Conservation (phyloP, 2,329 filamentous ascomycete species). For the Aspergillus neotritici region DNA sequence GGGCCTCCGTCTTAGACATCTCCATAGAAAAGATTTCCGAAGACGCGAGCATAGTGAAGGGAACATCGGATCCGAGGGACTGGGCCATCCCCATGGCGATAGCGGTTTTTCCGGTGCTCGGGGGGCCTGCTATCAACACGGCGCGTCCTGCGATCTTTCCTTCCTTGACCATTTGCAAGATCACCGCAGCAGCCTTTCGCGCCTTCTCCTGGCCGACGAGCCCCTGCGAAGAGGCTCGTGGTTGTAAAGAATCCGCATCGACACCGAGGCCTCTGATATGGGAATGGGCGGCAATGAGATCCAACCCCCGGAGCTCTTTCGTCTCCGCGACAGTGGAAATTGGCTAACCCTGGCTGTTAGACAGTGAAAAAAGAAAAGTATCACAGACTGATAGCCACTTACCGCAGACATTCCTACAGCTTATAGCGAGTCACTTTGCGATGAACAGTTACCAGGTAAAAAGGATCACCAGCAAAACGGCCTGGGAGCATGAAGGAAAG, state of each 20-base stretch:
- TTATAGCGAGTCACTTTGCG: slow-evolving; percentile 5
- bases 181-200: slow-evolving; percentile 90
- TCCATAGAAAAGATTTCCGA: slow-evolving; percentile 98
- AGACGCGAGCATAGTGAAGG: slow-evolving; percentile 91
- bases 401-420: slow-evolving; percentile 34
- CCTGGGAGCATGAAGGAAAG: slow-evolving; percentile 10
- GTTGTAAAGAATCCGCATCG: slow-evolving; percentile 83
- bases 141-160: slow-evolving; percentile 96
- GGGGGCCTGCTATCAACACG: slow-evolving; percentile 89
- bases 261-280: slow-evolving; percentile 95
- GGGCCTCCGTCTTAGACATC: slow-evolving; percentile 98
- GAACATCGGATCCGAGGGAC: slow-evolving; percentile 86
- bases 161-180: slow-evolving; percentile 97
- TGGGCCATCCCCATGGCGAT: slow-evolving; percentile 99
- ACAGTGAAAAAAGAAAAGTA: neutral
- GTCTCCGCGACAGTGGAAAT: slow-evolving; percentile 86
- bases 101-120: slow-evolving; percentile 95
- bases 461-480: slow-evolving; percentile 8
- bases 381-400: slow-evolving; percentile 11
- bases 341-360: slow-evolving; percentile 36
- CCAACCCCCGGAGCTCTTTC: slow-evolving; percentile 92
- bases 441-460: slow-evolving; percentile 2
- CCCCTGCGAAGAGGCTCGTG: slow-evolving; percentile 77
- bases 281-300: slow-evolving; percentile 96
- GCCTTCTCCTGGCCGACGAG: slow-evolving; percentile 96